Conservation (phyloP, 495 filamentous ascomycete genomes). For the Geoglossum glabrum region DNA sequence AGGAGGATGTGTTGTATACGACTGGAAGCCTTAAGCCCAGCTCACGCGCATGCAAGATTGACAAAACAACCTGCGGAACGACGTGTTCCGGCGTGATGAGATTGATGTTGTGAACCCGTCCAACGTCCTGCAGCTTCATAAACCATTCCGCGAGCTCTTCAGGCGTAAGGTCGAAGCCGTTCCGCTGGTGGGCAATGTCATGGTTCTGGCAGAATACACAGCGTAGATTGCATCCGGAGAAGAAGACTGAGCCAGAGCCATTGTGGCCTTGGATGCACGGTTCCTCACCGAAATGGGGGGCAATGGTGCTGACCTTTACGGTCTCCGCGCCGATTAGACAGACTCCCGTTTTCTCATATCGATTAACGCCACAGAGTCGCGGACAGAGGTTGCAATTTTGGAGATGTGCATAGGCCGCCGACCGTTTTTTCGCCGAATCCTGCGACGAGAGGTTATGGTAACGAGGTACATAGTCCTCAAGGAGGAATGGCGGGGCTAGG, state of each 20-base stretch:
- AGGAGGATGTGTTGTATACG: constrained; percentile 60
- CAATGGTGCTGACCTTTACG: constrained; percentile 56
- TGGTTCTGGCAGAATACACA: constrained; percentile 75
- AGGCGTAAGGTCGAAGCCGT: constrained; percentile 55
- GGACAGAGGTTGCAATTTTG: constrained; percentile 60
- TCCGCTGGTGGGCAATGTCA: constrained; percentile 54
- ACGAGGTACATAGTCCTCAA: constrained; percentile 51
- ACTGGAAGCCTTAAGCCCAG: constrained; percentile 47
- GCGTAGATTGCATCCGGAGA: constrained; percentile 50
- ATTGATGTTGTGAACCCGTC: constrained; percentile 62
- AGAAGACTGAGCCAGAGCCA: constrained; percentile 58
- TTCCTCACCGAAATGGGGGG: constrained; percentile 56
- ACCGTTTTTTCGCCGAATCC: constrained; percentile 43
- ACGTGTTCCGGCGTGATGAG: constrained; percentile 60
- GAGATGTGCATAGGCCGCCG: constrained; percentile 45
- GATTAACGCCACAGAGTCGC: constrained; percentile 49
- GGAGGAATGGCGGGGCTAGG: constrained; percentile 55
- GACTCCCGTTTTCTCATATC: constrained; percentile 48
- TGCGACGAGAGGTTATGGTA: constrained; percentile 38
- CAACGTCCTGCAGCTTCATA: constrained; percentile 52
- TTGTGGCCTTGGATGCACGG: constrained; percentile 59
- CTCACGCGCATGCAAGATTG: constrained; percentile 44
- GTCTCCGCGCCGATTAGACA: constrained; percentile 50
- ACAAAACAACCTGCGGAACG: constrained; percentile 53
- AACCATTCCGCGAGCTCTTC: constrained; percentile 60